These are phyloP conservation scores for Coemansia interrupta DNA, from an alignment of 192 early-diverging fungal genomes.

Conservation along the genomic window DNA sequence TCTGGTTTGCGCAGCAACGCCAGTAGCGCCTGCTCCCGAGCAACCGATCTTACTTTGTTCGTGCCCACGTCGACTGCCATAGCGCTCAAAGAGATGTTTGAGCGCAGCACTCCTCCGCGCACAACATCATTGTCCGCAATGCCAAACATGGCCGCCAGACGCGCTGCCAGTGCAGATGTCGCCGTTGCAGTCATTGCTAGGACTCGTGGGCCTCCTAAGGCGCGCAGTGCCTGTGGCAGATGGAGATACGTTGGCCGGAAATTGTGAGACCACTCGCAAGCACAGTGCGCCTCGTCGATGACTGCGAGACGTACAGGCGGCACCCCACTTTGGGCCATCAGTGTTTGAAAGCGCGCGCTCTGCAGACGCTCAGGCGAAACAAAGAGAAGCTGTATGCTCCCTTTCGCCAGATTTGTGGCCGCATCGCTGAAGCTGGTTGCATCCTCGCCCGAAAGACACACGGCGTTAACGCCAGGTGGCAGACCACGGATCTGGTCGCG, in stretches of 20 bases:
- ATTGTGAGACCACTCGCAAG: constrained; percentile 84
- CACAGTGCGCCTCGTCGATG: constrained; percentile 81
- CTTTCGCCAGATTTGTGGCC: constrained; percentile 41
- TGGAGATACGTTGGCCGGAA: constrained; percentile 71
- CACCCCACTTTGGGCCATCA: constrained; percentile 50
- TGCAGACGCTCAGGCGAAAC: constrained; percentile 70
- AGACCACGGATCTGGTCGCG: constrained; percentile 74
- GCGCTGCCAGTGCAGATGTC: constrained; percentile 54
- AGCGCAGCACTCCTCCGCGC: constrained; percentile 52
- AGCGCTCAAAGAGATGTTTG: constrained; percentile 63
- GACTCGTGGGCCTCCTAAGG: constrained; percentile 55
- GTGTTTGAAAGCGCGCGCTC: constrained; percentile 57
- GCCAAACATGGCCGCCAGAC: constrained; percentile 60
- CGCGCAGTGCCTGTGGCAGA: constrained; percentile 52
- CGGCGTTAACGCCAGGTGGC: constrained; percentile 57
- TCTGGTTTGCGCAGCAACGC: constrained; percentile 52
- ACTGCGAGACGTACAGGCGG: constrained; percentile 61
- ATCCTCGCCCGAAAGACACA: constrained; percentile 54
- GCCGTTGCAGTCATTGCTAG: constrained; percentile 74
- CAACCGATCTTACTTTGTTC: constrained; percentile 10
- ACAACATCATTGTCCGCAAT: constrained; percentile 57
- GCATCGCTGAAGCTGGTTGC: constrained; percentile 7
- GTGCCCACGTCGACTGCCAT: constrained; percentile 40
- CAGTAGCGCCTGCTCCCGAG: constrained; percentile 57
- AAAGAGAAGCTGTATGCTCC: constrained; percentile 65